These are phyloP conservation scores for Tricholoma hemisulphureum DNA, from an alignment of 768 basidiomycete species.

Conservation along the genomic window DNA sequence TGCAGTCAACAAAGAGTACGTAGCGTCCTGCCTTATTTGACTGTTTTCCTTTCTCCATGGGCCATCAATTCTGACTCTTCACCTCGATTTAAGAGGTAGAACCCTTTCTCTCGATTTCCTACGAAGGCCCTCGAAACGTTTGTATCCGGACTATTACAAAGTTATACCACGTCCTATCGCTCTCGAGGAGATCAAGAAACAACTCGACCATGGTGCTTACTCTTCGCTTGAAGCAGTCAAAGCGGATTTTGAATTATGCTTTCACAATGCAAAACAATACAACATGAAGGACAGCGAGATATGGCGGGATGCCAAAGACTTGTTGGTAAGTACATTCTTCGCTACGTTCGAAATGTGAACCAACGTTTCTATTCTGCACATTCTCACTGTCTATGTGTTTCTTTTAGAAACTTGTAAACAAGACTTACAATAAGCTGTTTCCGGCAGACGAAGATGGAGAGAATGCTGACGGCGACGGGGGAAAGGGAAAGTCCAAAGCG, in stretches of 20 bases:
- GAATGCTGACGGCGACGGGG: slow-evolving; percentile 37
- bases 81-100: slow-evolving; percentile 52
- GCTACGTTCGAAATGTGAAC: background rate
- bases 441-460: slow-evolving; percentile 42
- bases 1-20: slow-evolving; percentile 86
- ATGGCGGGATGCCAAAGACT: slow-evolving; percentile 76
- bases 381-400: background rate
- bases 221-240: slow-evolving; percentile 63
- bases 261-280: slow-evolving; percentile 79
- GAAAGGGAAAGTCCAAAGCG: slow-evolving; percentile 51
- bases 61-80: slow-evolving; percentile 28
- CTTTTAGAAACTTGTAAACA: slow-evolving; percentile 48
- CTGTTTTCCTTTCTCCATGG: slow-evolving; percentile 34
- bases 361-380: background rate
- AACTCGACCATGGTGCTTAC: slow-evolving; percentile 61
- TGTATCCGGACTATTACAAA: slow-evolving; percentile 85
- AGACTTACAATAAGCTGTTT: slow-evolving; percentile 46
- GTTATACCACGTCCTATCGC: slow-evolving; percentile 81
- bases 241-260: slow-evolving; percentile 73
- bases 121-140: slow-evolving; percentile 65
- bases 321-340: slow-evolving; percentile 55
- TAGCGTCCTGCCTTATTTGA: slow-evolving; percentile 50
- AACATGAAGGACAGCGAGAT: slow-evolving; percentile 79
- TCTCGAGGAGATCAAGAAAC: slow-evolving; percentile 84
- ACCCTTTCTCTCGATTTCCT: slow-evolving; percentile 64